Percentiles rank a stretch among this genome's conserved stretches.
Conservation (phyloP, 179 eudicot genomes). For the Gypsophila paniculata region DNA sequence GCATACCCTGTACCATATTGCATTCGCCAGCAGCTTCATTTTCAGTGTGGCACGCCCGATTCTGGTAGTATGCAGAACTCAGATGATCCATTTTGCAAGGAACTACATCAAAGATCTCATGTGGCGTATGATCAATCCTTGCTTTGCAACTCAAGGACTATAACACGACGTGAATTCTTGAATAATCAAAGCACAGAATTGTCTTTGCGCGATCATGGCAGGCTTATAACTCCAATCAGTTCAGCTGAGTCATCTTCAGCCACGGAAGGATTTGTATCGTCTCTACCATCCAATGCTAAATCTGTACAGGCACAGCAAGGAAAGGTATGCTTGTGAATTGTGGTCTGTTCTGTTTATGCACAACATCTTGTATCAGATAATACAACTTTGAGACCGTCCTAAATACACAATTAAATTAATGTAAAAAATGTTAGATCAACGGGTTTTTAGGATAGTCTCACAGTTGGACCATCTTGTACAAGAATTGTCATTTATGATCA, state of each 20-base stretch:
- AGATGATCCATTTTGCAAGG: constrained; percentile 1
- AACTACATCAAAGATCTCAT: constrained; percentile 1
- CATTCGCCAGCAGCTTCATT: constrained; percentile 8
- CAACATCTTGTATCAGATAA: not conserved
- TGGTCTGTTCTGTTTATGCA: not conserved
- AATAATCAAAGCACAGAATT: constrained; percentile 7
- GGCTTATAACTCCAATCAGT: constrained; percentile 8
- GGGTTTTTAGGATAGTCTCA: not conserved
- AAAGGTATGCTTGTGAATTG: constrained; percentile 17
- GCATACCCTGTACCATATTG: constrained; percentile 14
- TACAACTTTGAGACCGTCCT: not conserved
- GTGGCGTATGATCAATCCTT: constrained; percentile 9
- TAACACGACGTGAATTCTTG: not conserved
- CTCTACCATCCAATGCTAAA: not conserved
- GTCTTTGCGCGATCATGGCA: constrained; percentile 1
- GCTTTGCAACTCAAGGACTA: not conserved
- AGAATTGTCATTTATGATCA: too few relatives aligned
- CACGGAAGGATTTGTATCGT: not conserved
- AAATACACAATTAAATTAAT: not conserved
- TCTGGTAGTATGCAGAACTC: not conserved
- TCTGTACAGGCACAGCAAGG: not conserved
- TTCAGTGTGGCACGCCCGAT: not conserved
- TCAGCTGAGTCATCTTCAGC: constrained; percentile 14
- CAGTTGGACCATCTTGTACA: too few relatives aligned
- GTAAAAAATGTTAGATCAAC: not conserved